Conservation (phyloP, 192 early-diverging fungal species). For the Pilaira anomala region DNA sequence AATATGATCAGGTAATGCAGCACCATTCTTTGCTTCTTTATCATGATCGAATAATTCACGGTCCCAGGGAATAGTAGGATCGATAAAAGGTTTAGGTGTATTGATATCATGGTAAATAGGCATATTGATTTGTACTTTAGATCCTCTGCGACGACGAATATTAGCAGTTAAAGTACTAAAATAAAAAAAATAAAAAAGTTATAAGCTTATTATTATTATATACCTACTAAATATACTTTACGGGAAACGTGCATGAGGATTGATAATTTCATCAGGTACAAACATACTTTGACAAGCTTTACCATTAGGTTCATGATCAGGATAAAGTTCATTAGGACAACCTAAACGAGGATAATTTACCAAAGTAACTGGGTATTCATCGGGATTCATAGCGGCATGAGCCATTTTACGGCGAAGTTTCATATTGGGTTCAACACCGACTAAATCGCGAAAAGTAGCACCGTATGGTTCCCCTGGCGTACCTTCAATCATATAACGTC, state of each 20-base stretch:
- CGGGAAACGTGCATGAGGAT: conserved; percentile 90
- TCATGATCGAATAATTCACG: conserved; percentile 63
- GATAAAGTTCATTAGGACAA: conserved; percentile 65
- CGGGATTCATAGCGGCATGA: conserved; percentile 50
- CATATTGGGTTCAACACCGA: conserved; percentile 91
- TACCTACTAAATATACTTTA: no score
- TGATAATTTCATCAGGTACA: conserved; percentile 91
- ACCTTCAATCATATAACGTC: conserved; percentile 95
- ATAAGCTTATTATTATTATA: neutral
- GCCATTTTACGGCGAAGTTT: conserved; percentile 70
- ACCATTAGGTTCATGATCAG: conserved; percentile 63
- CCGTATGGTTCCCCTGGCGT: conserved; percentile 93
- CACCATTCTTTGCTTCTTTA: conserved; percentile 69
- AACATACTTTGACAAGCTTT: conserved; percentile 81
- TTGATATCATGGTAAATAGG: conserved; percentile 90
- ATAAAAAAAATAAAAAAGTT: neutral
- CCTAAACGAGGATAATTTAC: conserved; percentile 93
- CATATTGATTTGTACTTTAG: conserved; percentile 95
- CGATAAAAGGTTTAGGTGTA: conserved; percentile 86
- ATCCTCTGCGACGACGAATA: conserved; percentile 87
- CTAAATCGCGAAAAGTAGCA: conserved; percentile 71
- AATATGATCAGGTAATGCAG: conserved; percentile 87
- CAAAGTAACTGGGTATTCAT: conserved; percentile 78
- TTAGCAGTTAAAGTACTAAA: conserved; percentile 84
- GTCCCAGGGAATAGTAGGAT: conserved; percentile 64